Conservation (phyloP, 1,284 basidiomycete species). For the Veloporphyrellus conicus region DNA sequence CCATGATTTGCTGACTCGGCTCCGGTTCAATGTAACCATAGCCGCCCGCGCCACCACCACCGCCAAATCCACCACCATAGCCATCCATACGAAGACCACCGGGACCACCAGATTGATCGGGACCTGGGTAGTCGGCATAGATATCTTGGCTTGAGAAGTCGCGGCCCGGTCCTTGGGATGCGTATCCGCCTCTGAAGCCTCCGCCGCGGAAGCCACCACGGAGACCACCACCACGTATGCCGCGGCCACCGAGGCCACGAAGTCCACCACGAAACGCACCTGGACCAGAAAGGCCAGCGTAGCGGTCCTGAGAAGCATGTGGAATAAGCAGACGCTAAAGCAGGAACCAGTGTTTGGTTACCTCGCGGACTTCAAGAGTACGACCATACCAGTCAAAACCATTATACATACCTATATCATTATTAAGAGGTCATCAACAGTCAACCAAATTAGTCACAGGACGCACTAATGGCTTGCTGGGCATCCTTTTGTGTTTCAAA, state of each 20-base stretch:
- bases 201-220: conserved; percentile 60
- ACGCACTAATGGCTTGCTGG: conserved; percentile 81
- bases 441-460: conserved; percentile 1
- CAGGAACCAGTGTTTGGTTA: conserved; percentile 32
- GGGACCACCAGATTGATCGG: conserved; percentile 57
- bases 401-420: conserved; percentile 77
- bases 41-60: conserved; percentile 28
- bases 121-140: conserved; percentile 79
- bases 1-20: conserved; percentile 95
- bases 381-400: conserved; percentile 94
- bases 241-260: conserved; percentile 43
- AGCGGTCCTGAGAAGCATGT: conserved; percentile 66
- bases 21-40: conserved; percentile 51
- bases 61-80: conserved; percentile 36
- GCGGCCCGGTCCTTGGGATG: conserved; percentile 54
- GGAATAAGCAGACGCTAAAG: conserved; percentile 4
- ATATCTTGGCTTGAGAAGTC: conserved; percentile 76
- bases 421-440: conserved; percentile 4
- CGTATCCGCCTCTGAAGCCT: conserved; percentile 52
- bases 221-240: conserved; percentile 43
- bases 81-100: conserved; percentile 49
- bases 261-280: conserved; percentile 63
- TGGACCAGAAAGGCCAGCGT: conserved; percentile 71
- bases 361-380: conserved; percentile 88
- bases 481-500: conserved; percentile 91